Conservation (phyloP, 441 rosid species). For the Mallotus repandus region DNA sequence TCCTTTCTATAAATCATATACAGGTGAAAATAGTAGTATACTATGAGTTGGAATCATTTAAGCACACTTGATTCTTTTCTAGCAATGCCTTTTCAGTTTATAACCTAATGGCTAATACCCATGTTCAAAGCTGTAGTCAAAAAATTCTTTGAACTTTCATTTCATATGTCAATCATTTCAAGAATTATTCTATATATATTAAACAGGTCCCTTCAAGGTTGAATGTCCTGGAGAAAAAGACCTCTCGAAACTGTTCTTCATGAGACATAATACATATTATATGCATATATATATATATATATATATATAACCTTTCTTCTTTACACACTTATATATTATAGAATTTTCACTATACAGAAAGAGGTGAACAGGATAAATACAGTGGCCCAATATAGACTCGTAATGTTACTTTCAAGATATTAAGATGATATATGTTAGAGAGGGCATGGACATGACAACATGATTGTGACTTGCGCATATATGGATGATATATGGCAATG, state of each 20-base stretch:
- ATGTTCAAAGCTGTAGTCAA: background rate
- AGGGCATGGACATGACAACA: slow-evolving; percentile 48
- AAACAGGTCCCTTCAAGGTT: slow-evolving; percentile 8
- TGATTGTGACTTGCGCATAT: slow-evolving; percentile 42
- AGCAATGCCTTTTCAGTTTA: no score
- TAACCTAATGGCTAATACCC: no score
- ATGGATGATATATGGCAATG: slow-evolving; percentile 14
- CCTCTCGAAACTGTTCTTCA: no score
- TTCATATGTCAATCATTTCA: slow-evolving; percentile 5
- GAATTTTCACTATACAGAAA: background rate
- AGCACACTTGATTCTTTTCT: no score
- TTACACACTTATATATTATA: background rate
- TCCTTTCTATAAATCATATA: background rate
- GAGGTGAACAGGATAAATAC: background rate
- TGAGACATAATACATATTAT: no score
- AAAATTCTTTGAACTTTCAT: background rate
- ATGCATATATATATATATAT: no score
- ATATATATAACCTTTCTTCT: background rate
- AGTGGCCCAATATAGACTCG: slow-evolving; percentile 25
- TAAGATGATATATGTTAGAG: slow-evolving; percentile 7
- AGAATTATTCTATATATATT: background rate
- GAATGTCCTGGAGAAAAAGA: slow-evolving; percentile 11
- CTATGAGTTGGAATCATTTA: no score
- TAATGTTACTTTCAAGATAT: slow-evolving; percentile 34
- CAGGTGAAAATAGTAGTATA: no score